Conservation (phyloP, 2,329 filamentous ascomycete genomes). For the Diaporthe vexans region DNA sequence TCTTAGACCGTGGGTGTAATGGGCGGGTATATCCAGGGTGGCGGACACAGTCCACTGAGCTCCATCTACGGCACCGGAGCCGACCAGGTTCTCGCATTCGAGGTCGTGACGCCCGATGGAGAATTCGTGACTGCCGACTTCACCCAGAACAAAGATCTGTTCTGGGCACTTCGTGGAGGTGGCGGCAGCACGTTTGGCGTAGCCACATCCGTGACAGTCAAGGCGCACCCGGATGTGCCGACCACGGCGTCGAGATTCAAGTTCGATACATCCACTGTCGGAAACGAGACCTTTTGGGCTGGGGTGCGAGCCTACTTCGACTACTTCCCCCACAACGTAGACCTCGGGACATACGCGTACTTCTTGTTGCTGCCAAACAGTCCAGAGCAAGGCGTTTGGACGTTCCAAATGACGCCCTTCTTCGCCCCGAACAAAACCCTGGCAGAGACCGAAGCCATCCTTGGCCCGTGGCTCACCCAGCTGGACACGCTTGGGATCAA, state of each 20-base stretch:
- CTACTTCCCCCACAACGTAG: not conserved
- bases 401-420: conserved; percentile 18
- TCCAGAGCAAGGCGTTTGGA: conserved; percentile 2
- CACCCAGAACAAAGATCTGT: conserved; percentile 65
- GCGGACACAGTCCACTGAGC: conserved; percentile 62
- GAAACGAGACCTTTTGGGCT: conserved; percentile 31
- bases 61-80: conserved; percentile 64
- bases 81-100: conserved; percentile 63
- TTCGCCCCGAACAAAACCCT: conserved; percentile 30
- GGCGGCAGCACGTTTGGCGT: conserved; percentile 51
- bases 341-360: conserved; percentile 43
- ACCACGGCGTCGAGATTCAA: conserved; percentile 2
- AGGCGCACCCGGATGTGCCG: conserved; percentile 8
- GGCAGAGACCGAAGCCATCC: not conserved
- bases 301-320: conserved; percentile 23
- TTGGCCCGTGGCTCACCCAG: conserved; percentile 9
- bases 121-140: conserved; percentile 59
- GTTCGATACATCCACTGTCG: conserved; percentile 37
- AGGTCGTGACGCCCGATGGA: conserved; percentile 63
- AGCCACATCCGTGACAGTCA: conserved; percentile 28
- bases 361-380: conserved; percentile 12
- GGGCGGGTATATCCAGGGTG: conserved; percentile 66
- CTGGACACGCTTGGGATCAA: conserved; percentile 46
- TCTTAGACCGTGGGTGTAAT: conserved; percentile 53
- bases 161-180: conserved; percentile 69